These are phyloP conservation scores for Crithidia brevicula DNA, from an alignment of 208 protist genomes.

Conservation along the genomic window DNA sequence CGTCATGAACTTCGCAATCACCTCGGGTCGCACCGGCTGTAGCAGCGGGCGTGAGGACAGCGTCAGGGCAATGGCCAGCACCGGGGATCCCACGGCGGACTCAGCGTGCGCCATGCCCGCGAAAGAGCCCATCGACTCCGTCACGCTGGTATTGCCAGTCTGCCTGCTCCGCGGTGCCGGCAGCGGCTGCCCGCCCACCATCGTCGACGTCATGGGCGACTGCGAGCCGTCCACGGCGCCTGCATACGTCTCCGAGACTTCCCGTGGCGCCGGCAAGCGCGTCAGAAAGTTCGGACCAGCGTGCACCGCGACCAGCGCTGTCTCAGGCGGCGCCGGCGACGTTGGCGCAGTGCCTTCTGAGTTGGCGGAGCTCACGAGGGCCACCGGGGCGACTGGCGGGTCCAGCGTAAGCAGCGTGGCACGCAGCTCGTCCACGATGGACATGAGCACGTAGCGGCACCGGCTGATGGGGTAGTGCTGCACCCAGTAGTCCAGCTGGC, in stretches of 20 bases:
- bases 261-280: constrained; percentile 1
- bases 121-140: constrained; percentile 23
- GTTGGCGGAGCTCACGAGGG: background rate
- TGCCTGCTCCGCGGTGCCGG: constrained; percentile 52
- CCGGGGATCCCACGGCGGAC: constrained; percentile 23
- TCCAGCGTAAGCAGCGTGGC: constrained; percentile 20
- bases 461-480: constrained; percentile 63
- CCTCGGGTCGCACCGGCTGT: constrained; percentile 38
- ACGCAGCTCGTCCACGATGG: constrained; percentile 47
- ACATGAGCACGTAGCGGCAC: constrained; percentile 74
- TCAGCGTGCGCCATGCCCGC: constrained; percentile 12
- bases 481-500: constrained; percentile 66
- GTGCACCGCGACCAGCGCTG: background rate
- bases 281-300: background rate
- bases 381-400: background rate
- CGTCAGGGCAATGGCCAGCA: constrained; percentile 22
- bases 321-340: background rate
- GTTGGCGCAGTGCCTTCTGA: background rate
- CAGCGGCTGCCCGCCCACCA: constrained; percentile 48
- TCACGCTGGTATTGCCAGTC: constrained; percentile 26
- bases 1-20: constrained; percentile 70
- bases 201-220: constrained; percentile 21
- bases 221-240: constrained; percentile 9
- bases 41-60: constrained; percentile 27
- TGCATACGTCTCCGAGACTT: background rate